Conservation (phyloP, 345 rosid species). For the Clarkia xantiana region DNA sequence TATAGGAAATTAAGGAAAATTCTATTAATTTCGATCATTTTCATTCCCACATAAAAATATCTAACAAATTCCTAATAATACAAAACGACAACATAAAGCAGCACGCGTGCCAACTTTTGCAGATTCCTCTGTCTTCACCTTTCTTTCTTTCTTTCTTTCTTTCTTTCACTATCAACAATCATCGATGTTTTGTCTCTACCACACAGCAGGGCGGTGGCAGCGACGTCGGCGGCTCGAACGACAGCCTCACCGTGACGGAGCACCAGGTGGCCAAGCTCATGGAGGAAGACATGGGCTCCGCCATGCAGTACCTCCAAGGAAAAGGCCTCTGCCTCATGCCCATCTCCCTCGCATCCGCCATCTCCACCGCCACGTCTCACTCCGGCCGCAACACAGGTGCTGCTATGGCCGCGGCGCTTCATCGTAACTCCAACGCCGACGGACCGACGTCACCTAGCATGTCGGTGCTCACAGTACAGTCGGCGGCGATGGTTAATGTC, state of each 20-base stretch:
- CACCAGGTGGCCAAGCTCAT: slow-evolving; percentile 84
- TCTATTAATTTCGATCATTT: neutral
- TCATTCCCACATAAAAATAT: neutral
- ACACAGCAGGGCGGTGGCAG: slow-evolving; percentile 36
- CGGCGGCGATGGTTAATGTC: slow-evolving; percentile 36
- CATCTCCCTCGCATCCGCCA: slow-evolving; percentile 79
- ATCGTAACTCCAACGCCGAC: slow-evolving; percentile 25
- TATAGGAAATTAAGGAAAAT: neutral
- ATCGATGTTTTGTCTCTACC: slow-evolving; percentile 2
- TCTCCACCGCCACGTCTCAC: slow-evolving; percentile 57
- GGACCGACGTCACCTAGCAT: slow-evolving; percentile 62
- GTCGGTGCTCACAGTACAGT: slow-evolving; percentile 67
- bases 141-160: neutral
- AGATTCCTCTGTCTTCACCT: slow-evolving; percentile 28
- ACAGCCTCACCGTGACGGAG: slow-evolving; percentile 58
- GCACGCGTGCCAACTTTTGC: slow-evolving; percentile 71
- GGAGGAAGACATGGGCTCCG: slow-evolving; percentile 98
- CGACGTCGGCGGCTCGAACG: slow-evolving; percentile 23
- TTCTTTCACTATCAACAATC: neutral
- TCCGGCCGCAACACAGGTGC: slow-evolving; percentile 32
- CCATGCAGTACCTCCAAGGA: slow-evolving; percentile 96
- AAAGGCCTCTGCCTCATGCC: slow-evolving; percentile 98
- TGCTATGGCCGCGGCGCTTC: slow-evolving; percentile 15
- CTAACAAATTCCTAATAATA: slow-evolving; percentile 8
- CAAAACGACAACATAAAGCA: slow-evolving; percentile 43